Conservation (phyloP, 441 rosid genomes). For the Mallotus repandus region DNA sequence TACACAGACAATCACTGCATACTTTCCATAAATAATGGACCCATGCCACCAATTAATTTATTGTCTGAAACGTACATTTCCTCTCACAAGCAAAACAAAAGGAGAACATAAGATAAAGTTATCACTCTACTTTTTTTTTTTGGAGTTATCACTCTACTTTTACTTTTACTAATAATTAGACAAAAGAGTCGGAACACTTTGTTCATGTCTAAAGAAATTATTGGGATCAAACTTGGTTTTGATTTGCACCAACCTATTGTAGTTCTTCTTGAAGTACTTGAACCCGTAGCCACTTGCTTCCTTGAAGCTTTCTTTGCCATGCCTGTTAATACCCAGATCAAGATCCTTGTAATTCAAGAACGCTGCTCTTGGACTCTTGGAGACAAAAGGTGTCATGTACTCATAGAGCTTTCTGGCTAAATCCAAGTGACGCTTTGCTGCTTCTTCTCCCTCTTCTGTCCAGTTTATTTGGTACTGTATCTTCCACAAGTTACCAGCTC, state of each 20-base stretch:
- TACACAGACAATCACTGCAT: too few relatives aligned
- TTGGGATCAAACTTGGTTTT: conserved; percentile 54
- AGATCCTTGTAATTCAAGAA: conserved; percentile 43
- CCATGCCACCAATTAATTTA: too few relatives aligned
- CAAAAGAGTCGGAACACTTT: conserved; percentile 36
- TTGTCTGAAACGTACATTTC: too few relatives aligned
- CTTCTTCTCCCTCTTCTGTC: conserved; percentile 34
- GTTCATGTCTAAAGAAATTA: conserved; percentile 55
- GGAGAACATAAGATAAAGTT: too few relatives aligned
- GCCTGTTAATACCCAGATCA: conserved; percentile 36
- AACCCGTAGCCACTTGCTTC: conserved; percentile 44
- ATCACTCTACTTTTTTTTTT: too few relatives aligned
- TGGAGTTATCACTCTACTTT: too few relatives aligned
- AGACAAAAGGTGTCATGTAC: conserved; percentile 25
- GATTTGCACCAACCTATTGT: conserved; percentile 41
- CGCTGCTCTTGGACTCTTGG: conserved; percentile 28
- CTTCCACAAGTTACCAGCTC: conserved; percentile 49
- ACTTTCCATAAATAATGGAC: too few relatives aligned
- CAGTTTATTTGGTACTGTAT: conserved; percentile 52
- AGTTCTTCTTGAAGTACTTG: conserved; percentile 48
- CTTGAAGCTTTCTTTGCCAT: conserved; percentile 29
- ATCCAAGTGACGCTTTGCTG: conserved; percentile 27
- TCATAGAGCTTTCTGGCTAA: conserved; percentile 35
- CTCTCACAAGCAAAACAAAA: too few relatives aligned
- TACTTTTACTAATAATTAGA: background rate